A percentile compares a stretch with the other conserved stretches of the same genome.
Evolutionary conservation across 106 monocot genomes (phyloP).

Genomic region (Dendrobium nobile): DNA sequence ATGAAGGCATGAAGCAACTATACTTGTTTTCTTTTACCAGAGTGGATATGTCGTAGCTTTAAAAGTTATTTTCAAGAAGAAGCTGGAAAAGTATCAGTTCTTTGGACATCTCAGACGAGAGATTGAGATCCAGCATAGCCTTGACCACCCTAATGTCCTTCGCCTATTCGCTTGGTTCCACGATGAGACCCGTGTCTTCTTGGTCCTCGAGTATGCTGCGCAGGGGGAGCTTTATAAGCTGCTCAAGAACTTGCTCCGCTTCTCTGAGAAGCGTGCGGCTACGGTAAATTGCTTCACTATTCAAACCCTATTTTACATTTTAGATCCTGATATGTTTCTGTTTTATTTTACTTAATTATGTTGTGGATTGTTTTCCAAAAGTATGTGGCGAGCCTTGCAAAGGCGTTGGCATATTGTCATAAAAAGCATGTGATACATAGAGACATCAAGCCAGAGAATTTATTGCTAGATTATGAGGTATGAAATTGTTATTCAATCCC

Average conservation of each 20-base stretch:
- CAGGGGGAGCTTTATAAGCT: conserved; percentile 77
- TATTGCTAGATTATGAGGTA: too few relatives aligned
- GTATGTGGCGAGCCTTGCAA: too few relatives aligned
- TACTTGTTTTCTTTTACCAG: conserved; percentile 18
- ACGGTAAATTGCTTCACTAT: conserved; percentile 34
- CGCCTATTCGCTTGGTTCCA: conserved; percentile 87
- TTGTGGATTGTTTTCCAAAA: too few relatives aligned
- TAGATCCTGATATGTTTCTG: too few relatives aligned
- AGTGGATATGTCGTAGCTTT: conserved; percentile 75
- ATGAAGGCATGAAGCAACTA: not conserved
- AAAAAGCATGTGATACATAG: too few relatives aligned
- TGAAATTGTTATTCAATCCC: too few relatives aligned
- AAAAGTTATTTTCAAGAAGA: conserved; percentile 79
- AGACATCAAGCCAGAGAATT: too few relatives aligned
- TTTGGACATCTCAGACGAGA: conserved; percentile 68
- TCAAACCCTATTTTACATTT: too few relatives aligned
- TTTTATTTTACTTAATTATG: too few relatives aligned
- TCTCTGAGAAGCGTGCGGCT: conserved; percentile 70
- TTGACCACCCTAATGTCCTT: conserved; percentile 79
- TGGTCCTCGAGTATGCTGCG: conserved; percentile 84
- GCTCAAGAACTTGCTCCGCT: conserved; percentile 47
- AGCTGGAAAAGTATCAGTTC: conserved; percentile 83
- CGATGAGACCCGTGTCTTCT: conserved; percentile 64
- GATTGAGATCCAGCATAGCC: conserved; percentile 75
- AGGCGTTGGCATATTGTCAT: too few relatives aligned